Evolutionary conservation across 768 basidiomycete genomes (phyloP), one percentile per base, ranked within the genome.

Genomic region (Dendrothele bispora): DNA sequence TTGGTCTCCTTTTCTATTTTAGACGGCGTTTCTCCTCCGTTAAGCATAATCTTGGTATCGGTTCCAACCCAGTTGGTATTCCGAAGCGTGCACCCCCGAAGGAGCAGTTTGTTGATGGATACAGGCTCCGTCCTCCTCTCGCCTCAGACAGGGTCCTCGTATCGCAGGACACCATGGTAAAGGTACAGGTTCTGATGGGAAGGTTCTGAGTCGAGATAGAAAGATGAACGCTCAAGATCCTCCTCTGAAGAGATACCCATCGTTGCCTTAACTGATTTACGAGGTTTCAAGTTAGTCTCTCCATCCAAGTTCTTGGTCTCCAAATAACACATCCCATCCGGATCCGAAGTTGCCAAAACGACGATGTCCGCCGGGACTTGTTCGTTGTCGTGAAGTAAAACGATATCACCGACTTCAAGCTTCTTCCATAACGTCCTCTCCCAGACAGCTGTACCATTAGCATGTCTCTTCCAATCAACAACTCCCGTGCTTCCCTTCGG

Each of bases 1-100:
- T 95, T 98, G 7, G 95, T 98, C 74, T 98, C 95, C 70, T 84
- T 89, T 72, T 98, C 94, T 61, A 98, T 98, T 61, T 98, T 98
- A n/a, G 89, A 92, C 1, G 95, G 94, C 1, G 93, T 98, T 12
- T 85, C 86, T 17, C 95, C 94, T 27, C 91, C 90, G 55, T 95
- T 95, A 49, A 92, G 69, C 81, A 91, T 89, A 57, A 93, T 93
- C 77, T 91, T 92, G 32, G 91, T 89, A 67, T 98, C 95, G 1
- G 83, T 79, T 30, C 95, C 95, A 41, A 94, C 78, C 95, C 95
- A 98, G 26, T 82, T 64, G 0, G 94, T 97, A 58, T 97, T 97
- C 26, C 95, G 80, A 26, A 98, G 69, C 0, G 89, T 78, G 62
- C 93, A 95, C 1, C 95, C 95, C 53, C 95, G 87, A 18, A 99